Evolutionary conservation across 768 basidiomycete species (phyloP), one percentile per base, ranked within the genome.

Genomic region (Scleroderma citrinum): DNA sequence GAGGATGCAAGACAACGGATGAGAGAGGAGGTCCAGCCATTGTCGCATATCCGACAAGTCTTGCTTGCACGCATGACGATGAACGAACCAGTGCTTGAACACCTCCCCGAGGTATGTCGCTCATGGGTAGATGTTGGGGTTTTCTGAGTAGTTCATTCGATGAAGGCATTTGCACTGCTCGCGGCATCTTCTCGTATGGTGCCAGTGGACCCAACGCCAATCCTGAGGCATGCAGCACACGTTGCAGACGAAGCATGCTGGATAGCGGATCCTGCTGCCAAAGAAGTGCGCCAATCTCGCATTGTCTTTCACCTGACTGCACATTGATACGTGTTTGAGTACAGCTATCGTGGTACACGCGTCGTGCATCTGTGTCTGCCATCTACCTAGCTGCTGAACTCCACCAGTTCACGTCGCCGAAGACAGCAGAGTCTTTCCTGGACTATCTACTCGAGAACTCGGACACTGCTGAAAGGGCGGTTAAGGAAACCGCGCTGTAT

Each of bases 341-440:
- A 14, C 47, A 90, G 88, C 67, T 80, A 45, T 71, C 76, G 7
- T 92, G 89, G 89, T 90, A 90, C 63, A 69, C 81, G 6, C 77
- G 72, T 31, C 73, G 90, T 30, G 79, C 77, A 0, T 77, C 85
- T 1, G 58, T 91, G 26, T 80, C 85, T 7, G 73, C 77, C 1
- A 69, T 87, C 13, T 92, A 92, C 56, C 72, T 78, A 13, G 81
- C 84, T n/a, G 80, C 87, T 52, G 89, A 92, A 66, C 70, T 92
- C 14, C 89, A 91, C 58, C 89, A 92, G 60, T 60, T 92, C n/a
- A 76, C 79, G 0, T 92, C 89, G 2, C 86, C 89, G 4, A 59
- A 69, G 12, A 87, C 87, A 2, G 80, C 85, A 0, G 66, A 71
- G 24, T 65, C 70, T 3, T 90, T 92, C 69, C 71, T 92, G 13